These are phyloP conservation scores for Metschnikowia shivogae DNA, from an alignment of 805 yeast genomes.

Conservation along the genomic window DNA sequence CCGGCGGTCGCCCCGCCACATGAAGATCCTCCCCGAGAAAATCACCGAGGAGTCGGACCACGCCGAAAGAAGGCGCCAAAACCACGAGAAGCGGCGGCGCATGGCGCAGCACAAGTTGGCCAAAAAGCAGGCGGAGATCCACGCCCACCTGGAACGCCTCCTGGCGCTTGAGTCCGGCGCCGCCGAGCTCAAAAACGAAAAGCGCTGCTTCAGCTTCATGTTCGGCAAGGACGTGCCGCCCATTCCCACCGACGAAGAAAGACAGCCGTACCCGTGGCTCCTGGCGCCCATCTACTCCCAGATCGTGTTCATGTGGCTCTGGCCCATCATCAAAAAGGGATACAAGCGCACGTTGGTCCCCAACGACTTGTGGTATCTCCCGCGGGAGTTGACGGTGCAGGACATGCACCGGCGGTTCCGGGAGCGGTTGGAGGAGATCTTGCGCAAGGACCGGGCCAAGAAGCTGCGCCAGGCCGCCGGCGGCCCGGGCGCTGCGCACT, in stretches of 20 bases:
- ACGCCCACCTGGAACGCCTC: not conserved
- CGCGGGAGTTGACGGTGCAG: conserved; percentile 35
- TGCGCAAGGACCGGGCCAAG: conserved; percentile 19
- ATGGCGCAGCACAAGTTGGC: conserved; percentile 1
- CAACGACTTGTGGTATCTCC: conserved; percentile 34
- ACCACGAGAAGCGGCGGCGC: not conserved
- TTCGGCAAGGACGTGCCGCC: conserved; percentile 49
- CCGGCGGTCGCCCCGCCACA: not conserved
- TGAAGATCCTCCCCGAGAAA: conserved; percentile 3
- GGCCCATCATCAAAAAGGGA: conserved; percentile 40
- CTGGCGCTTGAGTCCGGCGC: conserved; percentile 6
- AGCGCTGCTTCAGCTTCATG: conserved; percentile 48
- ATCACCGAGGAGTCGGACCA: conserved; percentile 1
- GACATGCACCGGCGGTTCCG: conserved; percentile 30
- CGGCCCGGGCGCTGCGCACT: conserved; percentile 16
- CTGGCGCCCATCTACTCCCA: conserved; percentile 28
- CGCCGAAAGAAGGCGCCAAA: not conserved
- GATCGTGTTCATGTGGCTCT: conserved; percentile 37
- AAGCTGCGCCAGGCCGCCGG: conserved; percentile 14
- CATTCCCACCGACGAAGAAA: conserved; percentile 48
- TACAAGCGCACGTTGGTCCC: conserved; percentile 35
- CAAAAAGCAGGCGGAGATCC: not conserved
- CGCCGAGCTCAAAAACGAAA: conserved; percentile 40
- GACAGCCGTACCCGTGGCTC: conserved; percentile 47
- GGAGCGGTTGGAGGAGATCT: conserved; percentile 19